A percentile compares a stretch with the other conserved stretches of the same genome.
Evolutionary conservation across 306 rosid species (phyloP).

Genomic region (Malus sylvestris): DNA sequence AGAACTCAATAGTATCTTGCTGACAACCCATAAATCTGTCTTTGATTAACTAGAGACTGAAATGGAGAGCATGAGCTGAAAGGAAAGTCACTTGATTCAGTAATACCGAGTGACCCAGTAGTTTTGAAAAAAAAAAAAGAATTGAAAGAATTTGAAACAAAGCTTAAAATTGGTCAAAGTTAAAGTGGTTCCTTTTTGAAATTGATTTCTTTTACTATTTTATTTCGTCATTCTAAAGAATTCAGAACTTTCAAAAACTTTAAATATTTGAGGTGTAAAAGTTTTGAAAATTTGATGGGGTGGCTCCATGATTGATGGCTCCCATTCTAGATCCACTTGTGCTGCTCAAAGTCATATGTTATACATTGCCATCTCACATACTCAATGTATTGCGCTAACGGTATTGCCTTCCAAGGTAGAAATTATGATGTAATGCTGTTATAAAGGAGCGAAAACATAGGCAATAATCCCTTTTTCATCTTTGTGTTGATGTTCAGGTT

Average conservation of each 20-base stretch:
- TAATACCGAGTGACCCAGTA: no score
- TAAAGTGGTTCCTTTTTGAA: background rate
- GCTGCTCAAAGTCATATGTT: background rate
- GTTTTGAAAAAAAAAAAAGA: no score
- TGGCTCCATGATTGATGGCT: background rate
- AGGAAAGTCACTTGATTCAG: no score
- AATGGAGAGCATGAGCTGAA: no score
- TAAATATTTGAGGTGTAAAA: background rate
- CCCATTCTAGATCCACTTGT: background rate
- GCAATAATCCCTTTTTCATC: background rate
- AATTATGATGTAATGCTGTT: background rate
- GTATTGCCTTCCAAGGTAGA: background rate
- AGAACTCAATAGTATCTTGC: no score
- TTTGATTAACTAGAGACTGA: no score
- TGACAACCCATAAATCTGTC: no score
- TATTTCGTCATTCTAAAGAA: background rate
- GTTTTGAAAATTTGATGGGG: background rate
- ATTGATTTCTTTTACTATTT: background rate
- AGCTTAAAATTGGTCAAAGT: background rate
- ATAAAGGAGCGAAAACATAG: background rate
- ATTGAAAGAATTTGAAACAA: no score
- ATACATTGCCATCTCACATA: background rate
- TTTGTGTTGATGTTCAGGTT: background rate
- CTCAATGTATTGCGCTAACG: background rate
- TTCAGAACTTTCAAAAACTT: background rate